A percentile compares a stretch with the other conserved stretches of the same genome.
Conservation (phyloP, 2,329 filamentous ascomycete species). For the Pseudogymnoascus sp. region DNA sequence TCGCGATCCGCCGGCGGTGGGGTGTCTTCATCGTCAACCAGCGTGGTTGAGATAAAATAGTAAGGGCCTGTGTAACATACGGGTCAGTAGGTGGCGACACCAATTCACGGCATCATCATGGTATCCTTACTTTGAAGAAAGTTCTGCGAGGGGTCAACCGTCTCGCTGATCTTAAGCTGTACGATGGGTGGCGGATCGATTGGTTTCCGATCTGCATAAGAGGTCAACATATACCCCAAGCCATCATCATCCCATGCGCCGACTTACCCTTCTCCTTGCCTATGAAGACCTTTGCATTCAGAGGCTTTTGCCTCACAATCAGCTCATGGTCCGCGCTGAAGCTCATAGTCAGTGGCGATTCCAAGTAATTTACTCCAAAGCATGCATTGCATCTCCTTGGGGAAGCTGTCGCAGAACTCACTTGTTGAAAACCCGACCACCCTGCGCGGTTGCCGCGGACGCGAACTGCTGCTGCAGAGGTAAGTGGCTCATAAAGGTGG, state of each 20-base stretch:
- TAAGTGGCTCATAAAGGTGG: conserved; percentile 14
- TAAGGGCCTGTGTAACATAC: conserved; percentile 34
- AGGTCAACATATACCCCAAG: conserved; percentile 10
- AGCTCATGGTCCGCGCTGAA: conserved; percentile 48
- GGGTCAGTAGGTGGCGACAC: conserved; percentile 11
- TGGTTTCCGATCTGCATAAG: conserved; percentile 63
- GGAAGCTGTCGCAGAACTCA: conserved; percentile 12
- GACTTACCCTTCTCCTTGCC: conserved; percentile 65
- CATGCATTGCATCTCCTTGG: neutral
- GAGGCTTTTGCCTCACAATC: conserved; percentile 57
- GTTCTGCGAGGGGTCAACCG: conserved; percentile 39
- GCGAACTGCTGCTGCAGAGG: conserved; percentile 22
- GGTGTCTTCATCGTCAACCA: conserved; percentile 36
- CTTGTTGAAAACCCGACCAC: conserved; percentile 18
- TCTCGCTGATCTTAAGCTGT: conserved; percentile 50
- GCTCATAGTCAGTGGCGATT: conserved; percentile 22
- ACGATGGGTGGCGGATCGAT: conserved; percentile 83
- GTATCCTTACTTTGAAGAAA: conserved; percentile 50
- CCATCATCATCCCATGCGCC: neutral
- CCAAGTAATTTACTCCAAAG: neutral
- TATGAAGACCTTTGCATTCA: conserved; percentile 57
- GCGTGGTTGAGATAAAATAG: conserved; percentile 39
- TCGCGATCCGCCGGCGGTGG: conserved; percentile 30
- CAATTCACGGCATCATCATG: conserved; percentile 24
- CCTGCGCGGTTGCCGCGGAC: conserved; percentile 17